Evolutionary conservation across 139 green algal species (phyloP).

Genomic region (Chlorella sp.): DNA sequence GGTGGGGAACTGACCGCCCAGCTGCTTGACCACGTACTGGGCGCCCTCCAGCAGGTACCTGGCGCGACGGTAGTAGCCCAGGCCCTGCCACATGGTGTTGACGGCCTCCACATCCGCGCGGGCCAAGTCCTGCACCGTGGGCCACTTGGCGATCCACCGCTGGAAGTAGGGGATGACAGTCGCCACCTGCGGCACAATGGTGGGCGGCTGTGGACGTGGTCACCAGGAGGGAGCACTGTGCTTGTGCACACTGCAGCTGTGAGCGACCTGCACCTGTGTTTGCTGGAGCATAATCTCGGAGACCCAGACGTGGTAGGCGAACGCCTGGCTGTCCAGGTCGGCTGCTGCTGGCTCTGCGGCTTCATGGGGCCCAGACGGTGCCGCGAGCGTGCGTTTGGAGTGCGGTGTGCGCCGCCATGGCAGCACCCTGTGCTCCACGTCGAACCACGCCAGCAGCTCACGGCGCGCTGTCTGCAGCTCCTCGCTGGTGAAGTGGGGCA

Average conservation of each 20-base stretch:
- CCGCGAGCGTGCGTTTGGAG: too few relatives aligned
- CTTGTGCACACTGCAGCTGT: background rate
- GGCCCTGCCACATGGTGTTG: conserved; percentile 85
- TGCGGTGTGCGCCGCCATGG: too few relatives aligned
- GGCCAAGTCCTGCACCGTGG: conserved; percentile 72
- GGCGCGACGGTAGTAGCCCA: conserved; percentile 89
- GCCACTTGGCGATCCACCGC: conserved; percentile 80
- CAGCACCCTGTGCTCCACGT: too few relatives aligned
- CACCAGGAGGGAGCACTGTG: too few relatives aligned
- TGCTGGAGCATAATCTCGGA: conserved; percentile 97
- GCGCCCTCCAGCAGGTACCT: conserved; percentile 86
- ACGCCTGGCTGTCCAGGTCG: too few relatives aligned
- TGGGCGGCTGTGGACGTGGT: too few relatives aligned
- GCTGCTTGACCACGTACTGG: conserved; percentile 58
- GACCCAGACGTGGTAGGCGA: conserved; percentile 88
- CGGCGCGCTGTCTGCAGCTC: too few relatives aligned
- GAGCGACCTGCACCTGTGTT: conserved; percentile 51
- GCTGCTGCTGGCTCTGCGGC: too few relatives aligned
- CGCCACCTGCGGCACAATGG: conserved; percentile 47
- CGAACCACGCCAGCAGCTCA: too few relatives aligned
- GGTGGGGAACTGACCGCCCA: conserved; percentile 65
- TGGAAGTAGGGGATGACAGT: conserved; percentile 66
- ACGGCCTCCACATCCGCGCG: conserved; percentile 74
- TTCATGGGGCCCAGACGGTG: too few relatives aligned
- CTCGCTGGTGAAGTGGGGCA: too few relatives aligned